These are phyloP conservation scores for Punica granatum DNA, from an alignment of 345 rosid species.

Conservation along the genomic window DNA sequence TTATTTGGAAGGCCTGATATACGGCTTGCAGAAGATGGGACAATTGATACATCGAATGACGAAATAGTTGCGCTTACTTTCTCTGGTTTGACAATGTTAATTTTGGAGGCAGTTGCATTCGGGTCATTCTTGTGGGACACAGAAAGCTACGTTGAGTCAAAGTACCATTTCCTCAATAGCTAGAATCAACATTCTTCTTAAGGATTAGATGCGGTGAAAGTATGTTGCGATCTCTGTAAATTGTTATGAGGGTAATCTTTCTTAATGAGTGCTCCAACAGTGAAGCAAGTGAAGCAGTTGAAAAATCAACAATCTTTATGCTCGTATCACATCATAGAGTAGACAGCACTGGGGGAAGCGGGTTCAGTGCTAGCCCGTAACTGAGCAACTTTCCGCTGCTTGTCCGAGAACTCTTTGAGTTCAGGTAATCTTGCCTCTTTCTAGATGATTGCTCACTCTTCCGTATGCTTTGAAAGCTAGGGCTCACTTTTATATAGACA, in stretches of 20 bases:
- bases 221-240: conserved; percentile 1
- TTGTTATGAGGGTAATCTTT: neutral
- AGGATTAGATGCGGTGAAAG: too few species aligned
- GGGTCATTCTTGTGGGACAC: conserved; percentile 94
- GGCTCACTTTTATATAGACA: too few species aligned
- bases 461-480: neutral
- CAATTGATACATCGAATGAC: conserved; percentile 53
- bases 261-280: neutral
- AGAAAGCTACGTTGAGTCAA: conserved; percentile 79
- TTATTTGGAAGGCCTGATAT: conserved; percentile 87
- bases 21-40: conserved; percentile 64
- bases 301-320: neutral
- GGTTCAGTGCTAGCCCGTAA: neutral
- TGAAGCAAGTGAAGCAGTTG: neutral
- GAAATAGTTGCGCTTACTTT: conserved; percentile 48
- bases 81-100: conserved; percentile 78
- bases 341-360: neutral
- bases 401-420: neutral
- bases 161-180: conserved; percentile 58
- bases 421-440: neutral
- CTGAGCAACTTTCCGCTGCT: neutral
- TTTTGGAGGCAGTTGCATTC: conserved; percentile 81
- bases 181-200: neutral
- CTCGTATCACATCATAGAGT: neutral
- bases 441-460: neutral